Conservation (phyloP, 371 early-diverging fungal genomes). For the Mucor circinelloides region DNA sequence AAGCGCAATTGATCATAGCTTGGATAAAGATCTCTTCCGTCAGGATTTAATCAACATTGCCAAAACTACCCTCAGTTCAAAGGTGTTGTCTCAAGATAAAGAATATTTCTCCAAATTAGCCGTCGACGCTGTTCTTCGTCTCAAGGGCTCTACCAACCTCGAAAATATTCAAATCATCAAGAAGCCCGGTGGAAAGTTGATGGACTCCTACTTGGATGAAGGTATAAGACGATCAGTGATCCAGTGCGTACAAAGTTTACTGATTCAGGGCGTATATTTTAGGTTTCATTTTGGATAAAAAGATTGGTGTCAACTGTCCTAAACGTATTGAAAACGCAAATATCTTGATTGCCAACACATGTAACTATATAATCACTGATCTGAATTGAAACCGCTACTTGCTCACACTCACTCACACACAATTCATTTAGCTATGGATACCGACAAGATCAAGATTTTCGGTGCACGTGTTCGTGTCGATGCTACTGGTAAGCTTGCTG, state of each 20-base stretch:
- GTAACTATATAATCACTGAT: conserved; percentile 48
- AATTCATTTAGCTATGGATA: conserved; percentile 89
- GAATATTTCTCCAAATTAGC: conserved; percentile 97
- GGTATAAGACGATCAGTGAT: conserved; percentile 46
- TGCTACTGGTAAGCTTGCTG: conserved; percentile 96
- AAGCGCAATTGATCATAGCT: conserved; percentile 83
- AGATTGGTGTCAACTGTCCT: conserved; percentile 97
- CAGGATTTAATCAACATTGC: conserved; percentile 96
- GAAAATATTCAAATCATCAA: conserved; percentile 99
- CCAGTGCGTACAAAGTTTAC: background rate
- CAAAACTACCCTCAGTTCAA: conserved; percentile 97
- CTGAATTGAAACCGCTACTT: background rate
- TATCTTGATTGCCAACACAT: conserved; percentile 98
- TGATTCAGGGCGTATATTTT: background rate
- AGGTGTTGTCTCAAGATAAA: conserved; percentile 97
- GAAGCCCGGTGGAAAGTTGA: conserved; percentile 95
- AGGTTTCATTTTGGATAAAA: conserved; percentile 98
- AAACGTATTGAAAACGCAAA: conserved; percentile 96
- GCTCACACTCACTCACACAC: conserved; percentile 1
- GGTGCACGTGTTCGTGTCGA: conserved; percentile 98
- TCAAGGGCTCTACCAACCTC: conserved; percentile 96
- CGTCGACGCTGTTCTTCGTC: conserved; percentile 95
- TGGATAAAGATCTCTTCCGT: conserved; percentile 70
- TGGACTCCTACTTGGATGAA: conserved; percentile 97
- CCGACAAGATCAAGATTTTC: conserved; percentile 99